Conservation (phyloP, 176 grass and related monocot genomes). For the Luzula sylvatica region DNA sequence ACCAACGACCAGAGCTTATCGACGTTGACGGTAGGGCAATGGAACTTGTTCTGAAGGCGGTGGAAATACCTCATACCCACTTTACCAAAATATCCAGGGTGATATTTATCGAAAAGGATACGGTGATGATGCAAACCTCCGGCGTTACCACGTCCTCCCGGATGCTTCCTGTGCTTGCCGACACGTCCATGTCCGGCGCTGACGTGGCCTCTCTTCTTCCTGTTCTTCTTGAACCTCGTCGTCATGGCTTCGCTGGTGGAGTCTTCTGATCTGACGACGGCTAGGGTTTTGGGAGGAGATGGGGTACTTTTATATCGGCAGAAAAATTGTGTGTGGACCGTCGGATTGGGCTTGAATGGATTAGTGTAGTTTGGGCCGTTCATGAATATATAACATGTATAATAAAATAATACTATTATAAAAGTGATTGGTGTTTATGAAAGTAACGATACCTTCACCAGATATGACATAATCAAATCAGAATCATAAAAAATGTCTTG, state of each 20-base stretch:
- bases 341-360: too few relatives aligned
- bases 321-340: too few relatives aligned
- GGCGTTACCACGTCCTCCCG: slow-evolving; percentile 64
- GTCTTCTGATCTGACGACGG: too few relatives aligned
- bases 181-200: slow-evolving; percentile 69
- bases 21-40: slow-evolving; percentile 56
- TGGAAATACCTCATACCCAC: slow-evolving; percentile 98
- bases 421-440: too few relatives aligned
- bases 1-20: slow-evolving; percentile 79
- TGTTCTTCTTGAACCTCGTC: slow-evolving; percentile 71
- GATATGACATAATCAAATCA: too few relatives aligned
- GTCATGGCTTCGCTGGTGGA: slow-evolving; percentile 31
- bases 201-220: slow-evolving; percentile 82
- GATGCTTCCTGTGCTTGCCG: slow-evolving; percentile 83
- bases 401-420: too few relatives aligned
- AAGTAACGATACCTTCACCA: too few relatives aligned
- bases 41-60: slow-evolving; percentile 73
- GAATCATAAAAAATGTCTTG: too few relatives aligned
- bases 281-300: slow-evolving; percentile 18
- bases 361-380: too few relatives aligned
- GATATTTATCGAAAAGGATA: slow-evolving; percentile 92
- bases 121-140: slow-evolving; percentile 88
- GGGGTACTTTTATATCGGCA: slow-evolving; percentile 7
- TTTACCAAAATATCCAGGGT: slow-evolving; percentile 82
- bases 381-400: too few relatives aligned